phyloP scores from a whole-genome alignment of 2,329 filamentous ascomycete genomes.

The Botrytis cinerea region DNA sequence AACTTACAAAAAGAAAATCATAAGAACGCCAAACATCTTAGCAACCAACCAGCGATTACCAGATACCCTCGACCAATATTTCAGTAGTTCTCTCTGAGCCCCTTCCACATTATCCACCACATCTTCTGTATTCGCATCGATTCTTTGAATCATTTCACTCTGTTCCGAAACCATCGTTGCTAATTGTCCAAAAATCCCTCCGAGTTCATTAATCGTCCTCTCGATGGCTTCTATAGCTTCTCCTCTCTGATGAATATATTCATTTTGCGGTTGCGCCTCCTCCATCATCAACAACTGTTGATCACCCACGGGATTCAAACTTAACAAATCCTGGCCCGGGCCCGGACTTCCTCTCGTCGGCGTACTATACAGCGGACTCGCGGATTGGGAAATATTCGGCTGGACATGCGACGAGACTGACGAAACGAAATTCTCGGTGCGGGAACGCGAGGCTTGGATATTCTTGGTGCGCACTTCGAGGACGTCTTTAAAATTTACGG shows the following conservation, averaged over 20 bases:
- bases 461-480: constrained; percentile 96
- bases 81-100: constrained; percentile 90
- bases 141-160: constrained; percentile 95
- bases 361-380: constrained; percentile 84
- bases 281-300: constrained; percentile 93
- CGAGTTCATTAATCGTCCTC: constrained; percentile 88
- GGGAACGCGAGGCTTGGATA: constrained; percentile 87
- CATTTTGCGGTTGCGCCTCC: constrained; percentile 80
- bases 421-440: constrained; percentile 96
- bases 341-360: constrained; percentile 67
- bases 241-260: constrained; percentile 89
- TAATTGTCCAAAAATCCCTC: constrained; percentile 89
- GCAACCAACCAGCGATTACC: constrained; percentile 95
- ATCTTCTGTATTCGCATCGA: constrained; percentile 96
- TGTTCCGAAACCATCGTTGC: constrained; percentile 97
- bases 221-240: constrained; percentile 98
- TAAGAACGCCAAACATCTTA: constrained; percentile 84
- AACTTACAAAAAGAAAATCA: constrained; percentile 84
- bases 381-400: constrained; percentile 67
- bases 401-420: constrained; percentile 79
- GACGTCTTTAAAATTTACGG: constrained; percentile 95
- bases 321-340: constrained; percentile 71
- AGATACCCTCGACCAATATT: constrained; percentile 93
- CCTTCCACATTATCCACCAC: constrained; percentile 98
- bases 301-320: constrained; percentile 81